These are phyloP conservation scores for Geranomyces variabilis DNA, from an alignment of 192 early-diverging fungal genomes.

Conservation along the genomic window DNA sequence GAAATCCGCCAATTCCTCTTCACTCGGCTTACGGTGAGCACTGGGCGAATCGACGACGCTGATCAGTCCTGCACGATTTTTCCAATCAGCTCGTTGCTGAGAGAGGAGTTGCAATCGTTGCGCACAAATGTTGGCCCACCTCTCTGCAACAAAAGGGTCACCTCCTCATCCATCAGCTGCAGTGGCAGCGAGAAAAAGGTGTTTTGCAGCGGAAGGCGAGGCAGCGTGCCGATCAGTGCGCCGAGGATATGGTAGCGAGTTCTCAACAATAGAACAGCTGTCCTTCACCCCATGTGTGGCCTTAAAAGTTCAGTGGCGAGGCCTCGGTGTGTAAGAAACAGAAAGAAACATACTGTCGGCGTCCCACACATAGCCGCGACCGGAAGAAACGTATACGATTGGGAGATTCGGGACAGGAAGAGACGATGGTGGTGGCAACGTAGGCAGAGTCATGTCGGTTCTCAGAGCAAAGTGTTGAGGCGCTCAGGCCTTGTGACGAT, in stretches of 20 bases:
- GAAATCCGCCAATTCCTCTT: background rate
- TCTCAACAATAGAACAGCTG: slow-evolving; percentile 5
- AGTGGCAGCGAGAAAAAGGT: slow-evolving; percentile 75
- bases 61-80: slow-evolving; percentile 10
- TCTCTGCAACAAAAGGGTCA: slow-evolving; percentile 54
- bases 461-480: too few relatives aligned
- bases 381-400: background rate
- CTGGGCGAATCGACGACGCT: slow-evolving; percentile 20
- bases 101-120: background rate
- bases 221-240: slow-evolving; percentile 68
- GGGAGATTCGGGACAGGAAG: background rate
- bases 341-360: slow-evolving; percentile 16
- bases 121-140: slow-evolving; percentile 23
- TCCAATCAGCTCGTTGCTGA: background rate
- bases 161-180: slow-evolving; percentile 73
- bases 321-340: background rate
- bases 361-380: slow-evolving; percentile 18
- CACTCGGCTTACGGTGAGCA: slow-evolving; percentile 14
- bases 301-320: background rate
- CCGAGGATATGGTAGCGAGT: slow-evolving; percentile 15
- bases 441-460: too few relatives aligned
- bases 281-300: background rate
- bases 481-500: too few relatives aligned
- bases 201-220: slow-evolving; percentile 75
- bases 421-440: background rate